Conservation (phyloP, 2,329 filamentous ascomycete genomes). For the Westerdykella aurantiaca region DNA sequence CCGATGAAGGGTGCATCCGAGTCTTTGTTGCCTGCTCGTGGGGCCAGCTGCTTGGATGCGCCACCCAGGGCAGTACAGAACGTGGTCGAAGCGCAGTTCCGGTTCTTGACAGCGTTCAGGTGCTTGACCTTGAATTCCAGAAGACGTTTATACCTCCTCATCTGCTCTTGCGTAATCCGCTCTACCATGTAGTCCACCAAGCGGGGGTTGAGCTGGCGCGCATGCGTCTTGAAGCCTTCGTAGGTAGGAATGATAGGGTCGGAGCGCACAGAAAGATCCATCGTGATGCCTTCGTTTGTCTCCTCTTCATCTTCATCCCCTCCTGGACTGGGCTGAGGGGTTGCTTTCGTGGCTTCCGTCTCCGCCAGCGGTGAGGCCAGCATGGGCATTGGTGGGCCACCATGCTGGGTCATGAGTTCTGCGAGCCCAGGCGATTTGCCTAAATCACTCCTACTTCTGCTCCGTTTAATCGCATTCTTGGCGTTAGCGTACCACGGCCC, state of each 20-base stretch:
- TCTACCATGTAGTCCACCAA: conserved; percentile 66
- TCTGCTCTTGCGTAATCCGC: conserved; percentile 75
- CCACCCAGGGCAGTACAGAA: conserved; percentile 65
- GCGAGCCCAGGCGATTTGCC: conserved; percentile 44
- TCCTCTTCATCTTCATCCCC: conserved; percentile 38
- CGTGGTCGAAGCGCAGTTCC: conserved; percentile 55
- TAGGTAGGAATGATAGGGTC: conserved; percentile 66
- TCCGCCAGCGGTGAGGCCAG: conserved; percentile 45
- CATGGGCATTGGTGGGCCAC: conserved; percentile 54
- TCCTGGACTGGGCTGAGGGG: conserved; percentile 29
- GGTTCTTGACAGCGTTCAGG: conserved; percentile 51
- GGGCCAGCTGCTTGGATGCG: conserved; percentile 56
- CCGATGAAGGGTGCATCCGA: conserved; percentile 52
- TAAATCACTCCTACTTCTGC: conserved; percentile 55
- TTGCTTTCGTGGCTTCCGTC: conserved; percentile 30
- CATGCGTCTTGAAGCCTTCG: conserved; percentile 70
- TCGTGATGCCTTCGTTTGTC: conserved; percentile 53
- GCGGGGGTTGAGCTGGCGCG: conserved; percentile 67
- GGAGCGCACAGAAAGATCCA: conserved; percentile 57
- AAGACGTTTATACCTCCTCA: conserved; percentile 71
- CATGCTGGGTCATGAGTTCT: conserved; percentile 52
- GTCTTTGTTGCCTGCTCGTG: conserved; percentile 54
- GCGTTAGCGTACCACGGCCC: conserved; percentile 33
- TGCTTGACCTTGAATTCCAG: conserved; percentile 67
- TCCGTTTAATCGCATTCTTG: conserved; percentile 46